Evolutionary conservation across 305 asterid species (phyloP), one percentile per base, ranked within the genome.

Genomic region (Solanum hybrid): DNA sequence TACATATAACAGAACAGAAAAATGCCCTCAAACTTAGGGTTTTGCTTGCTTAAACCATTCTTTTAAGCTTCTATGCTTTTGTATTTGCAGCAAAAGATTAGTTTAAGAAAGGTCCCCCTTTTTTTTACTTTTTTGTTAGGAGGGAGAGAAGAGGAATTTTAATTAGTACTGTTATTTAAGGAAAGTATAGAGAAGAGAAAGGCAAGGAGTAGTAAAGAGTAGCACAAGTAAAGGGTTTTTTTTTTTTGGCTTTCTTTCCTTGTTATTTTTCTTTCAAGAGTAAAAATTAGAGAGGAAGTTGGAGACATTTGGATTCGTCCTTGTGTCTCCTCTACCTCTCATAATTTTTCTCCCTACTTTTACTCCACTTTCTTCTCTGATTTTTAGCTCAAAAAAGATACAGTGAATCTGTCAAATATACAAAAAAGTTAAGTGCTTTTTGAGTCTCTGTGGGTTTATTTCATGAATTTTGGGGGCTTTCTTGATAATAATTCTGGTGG

Each of bases 391-490:
- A 79, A 41, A 81, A 57, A 73, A 81, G 72, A 86, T 77, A 70
- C 77, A 15, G 45, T 88, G 78, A 78, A 87, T 92, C 90, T 77
- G 24, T 83, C 70, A 80, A 37, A 9, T 51, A 76, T 15, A 83
- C 33, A 29, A 45, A 29, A 83, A 20, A 45, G 88, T 70, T 17
- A 10, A 45, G 88, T 83, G 38, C 73, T 83, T 83, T 83, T 83
- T 83, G 88, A 83, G 88, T 45, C 37, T 83, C 17, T 41, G 0
- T 76, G 9, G 73, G 72, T 51, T 73, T 36, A 73, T 92, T 94
- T 94, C 92, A 97, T 96, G 99, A 97, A 96, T 95, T 95, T 97
- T 94, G 98, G 96, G 91, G 98, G 93, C 82, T 97, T 95, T 93
- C 94, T 96, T 31, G 96, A 96, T 86, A 91, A 65, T 86, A 93